These are phyloP conservation scores for Trametes coccinea DNA, from an alignment of 768 basidiomycete species.

Conservation along the genomic window DNA sequence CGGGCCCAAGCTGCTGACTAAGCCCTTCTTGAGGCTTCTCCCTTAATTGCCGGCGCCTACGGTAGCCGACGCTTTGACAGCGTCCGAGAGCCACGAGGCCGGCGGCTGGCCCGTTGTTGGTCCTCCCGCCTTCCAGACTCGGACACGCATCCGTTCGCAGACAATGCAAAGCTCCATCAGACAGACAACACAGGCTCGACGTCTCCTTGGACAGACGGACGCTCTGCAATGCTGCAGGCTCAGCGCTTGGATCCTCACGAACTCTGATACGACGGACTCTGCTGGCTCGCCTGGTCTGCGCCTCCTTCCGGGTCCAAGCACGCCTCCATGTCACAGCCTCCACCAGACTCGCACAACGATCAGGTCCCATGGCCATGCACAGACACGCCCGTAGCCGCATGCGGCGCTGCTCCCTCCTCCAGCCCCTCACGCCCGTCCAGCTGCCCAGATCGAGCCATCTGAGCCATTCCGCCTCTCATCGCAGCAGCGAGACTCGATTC, in stretches of 20 bases:
- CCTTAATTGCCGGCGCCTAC: neutral
- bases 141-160: neutral
- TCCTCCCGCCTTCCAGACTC: constrained; percentile 3
- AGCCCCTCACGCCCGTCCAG: neutral
- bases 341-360: neutral
- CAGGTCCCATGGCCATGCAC: neutral
- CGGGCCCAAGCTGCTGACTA: neutral
- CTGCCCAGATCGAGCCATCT: neutral
- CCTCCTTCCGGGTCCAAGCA: neutral
- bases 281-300: neutral
- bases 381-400: constrained; percentile 5
- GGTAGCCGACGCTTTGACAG: neutral
- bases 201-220: too few species aligned
- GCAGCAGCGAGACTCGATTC: neutral
- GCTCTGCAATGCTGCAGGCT: too few species aligned
- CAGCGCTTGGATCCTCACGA: too few species aligned
- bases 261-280: too few species aligned
- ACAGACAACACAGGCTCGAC: too few species aligned
- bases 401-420: neutral
- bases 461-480: neutral
- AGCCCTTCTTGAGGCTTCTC: neutral
- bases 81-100: constrained; percentile 16
- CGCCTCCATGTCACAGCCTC: constrained; percentile 1
- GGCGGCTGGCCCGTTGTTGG: neutral
- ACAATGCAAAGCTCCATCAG: constrained; percentile 1